Base-by-base conservation (phyloP, 2,329 filamentous ascomycete species). In the Sarocladium brachiariae region DNA sequence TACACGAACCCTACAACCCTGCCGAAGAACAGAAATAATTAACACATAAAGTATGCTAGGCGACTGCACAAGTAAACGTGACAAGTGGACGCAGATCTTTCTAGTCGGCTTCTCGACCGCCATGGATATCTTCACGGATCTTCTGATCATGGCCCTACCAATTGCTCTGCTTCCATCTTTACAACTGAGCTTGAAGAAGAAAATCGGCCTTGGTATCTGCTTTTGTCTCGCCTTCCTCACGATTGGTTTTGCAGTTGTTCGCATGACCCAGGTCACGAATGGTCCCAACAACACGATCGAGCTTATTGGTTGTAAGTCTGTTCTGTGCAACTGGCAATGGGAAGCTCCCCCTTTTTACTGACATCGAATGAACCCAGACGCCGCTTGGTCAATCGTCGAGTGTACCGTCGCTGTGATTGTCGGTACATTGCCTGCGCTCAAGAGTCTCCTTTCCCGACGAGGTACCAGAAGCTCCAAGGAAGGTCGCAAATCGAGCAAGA, bases 201-300 rank as follows among this genome's bases (percentile, higher is more conserved):
- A 57, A 21, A 19, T 53, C 21, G 52, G 54, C 10, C 53, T 56
- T 2, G 51, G 14, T 11, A 46, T 51, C 16, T 53, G 52, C 14
- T 57, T 57, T 41, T 50, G 52, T 41, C 50, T 57, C n/a, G 53
- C 50, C 27, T 33, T 56, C 25, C 27, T 56, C 43, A 56, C 52
- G 16, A 55, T 56, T 16, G 34, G 47, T 35, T 51, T 50, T 8
- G 49, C 54, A 16, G 46, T 54, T 18, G 35, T 54, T 23, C 55
- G 55, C 11, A 52, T 55, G 45, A 53, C 48, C 14, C 54, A 54
- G 31, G 49, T 50, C 35, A 39, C 35, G 8, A 39, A 39, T 21
- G 35, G 35, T 4, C 7, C 13, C 4, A 39, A 39, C 16, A 39
- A 39, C 18, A 39, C 35, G 3, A 39, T 39, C 13, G 35, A 39